These are phyloP conservation scores for Fusarium citri DNA, from an alignment of 2,329 filamentous ascomycete species.

Conservation along the genomic window DNA sequence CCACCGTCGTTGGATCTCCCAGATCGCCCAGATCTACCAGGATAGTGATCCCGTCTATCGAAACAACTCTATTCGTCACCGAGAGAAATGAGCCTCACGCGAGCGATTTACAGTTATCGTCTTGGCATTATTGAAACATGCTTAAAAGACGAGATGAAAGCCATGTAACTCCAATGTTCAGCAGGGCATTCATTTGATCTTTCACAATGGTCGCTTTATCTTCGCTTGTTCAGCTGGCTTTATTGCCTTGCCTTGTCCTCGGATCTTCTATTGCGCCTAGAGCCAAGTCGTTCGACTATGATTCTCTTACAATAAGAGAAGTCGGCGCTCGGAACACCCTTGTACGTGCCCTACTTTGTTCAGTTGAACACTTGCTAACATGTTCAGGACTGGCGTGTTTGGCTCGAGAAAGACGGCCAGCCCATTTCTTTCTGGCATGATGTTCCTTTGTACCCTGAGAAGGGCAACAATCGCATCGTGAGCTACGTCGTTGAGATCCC, in stretches of 20 bases:
- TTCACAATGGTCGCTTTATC: constrained; percentile 34
- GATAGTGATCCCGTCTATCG: constrained; percentile 5
- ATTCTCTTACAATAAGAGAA: constrained; percentile 49
- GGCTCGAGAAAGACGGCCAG: constrained; percentile 54
- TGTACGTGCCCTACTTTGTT: constrained; percentile 29
- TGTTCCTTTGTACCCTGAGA: constrained; percentile 54
- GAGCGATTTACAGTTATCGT: constrained; percentile 10
- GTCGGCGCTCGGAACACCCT: constrained; percentile 55
- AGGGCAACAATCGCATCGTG: constrained; percentile 50
- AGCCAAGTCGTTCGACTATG: constrained; percentile 43
- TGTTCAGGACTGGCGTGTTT: constrained; percentile 54
- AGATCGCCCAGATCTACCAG: constrained; percentile 4
- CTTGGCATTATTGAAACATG: constrained; percentile 17
- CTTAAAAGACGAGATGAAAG: constrained; percentile 26
- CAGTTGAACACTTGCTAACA: not conserved
- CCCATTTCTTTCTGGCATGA: constrained; percentile 58
- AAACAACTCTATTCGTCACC: constrained; percentile 36
- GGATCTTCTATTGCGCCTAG: constrained; percentile 24
- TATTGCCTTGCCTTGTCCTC: constrained; percentile 34
- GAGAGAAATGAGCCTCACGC: constrained; percentile 29
- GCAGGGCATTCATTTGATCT: not conserved
- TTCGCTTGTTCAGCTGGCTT: constrained; percentile 32
- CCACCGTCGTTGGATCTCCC: constrained; percentile 34
- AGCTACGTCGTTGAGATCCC: constrained; percentile 58
- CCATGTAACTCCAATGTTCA: constrained; percentile 12